Percentiles rank a stretch among this genome's conserved stretches.
phyloP scores from a whole-genome alignment of 2,329 filamentous ascomycete genomes.

The Fusarium sororula region DNA sequence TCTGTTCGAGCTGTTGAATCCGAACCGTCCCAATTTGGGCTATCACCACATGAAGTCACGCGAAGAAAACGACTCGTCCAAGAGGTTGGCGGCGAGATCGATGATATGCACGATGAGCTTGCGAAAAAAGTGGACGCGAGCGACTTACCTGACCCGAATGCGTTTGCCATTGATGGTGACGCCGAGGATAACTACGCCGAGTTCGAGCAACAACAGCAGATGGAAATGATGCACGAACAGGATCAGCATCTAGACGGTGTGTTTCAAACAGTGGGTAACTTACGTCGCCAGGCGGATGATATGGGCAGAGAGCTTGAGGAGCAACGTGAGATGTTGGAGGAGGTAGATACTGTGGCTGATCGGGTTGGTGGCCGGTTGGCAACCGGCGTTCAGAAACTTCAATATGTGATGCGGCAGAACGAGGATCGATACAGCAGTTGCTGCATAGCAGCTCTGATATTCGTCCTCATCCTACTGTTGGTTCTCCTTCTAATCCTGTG shows the following conservation, averaged over 20 bases:
- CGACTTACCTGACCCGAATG: conserved; percentile 63
- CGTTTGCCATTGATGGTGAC: conserved; percentile 63
- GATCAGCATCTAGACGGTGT: conserved; percentile 93
- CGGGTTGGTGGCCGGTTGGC: conserved; percentile 86
- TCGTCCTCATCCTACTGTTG: conserved; percentile 86
- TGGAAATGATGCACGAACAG: conserved; percentile 93
- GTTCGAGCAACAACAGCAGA: conserved; percentile 91
- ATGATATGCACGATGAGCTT: conserved; percentile 88
- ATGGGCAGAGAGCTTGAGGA: conserved; percentile 98
- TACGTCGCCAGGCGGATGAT: conserved; percentile 88
- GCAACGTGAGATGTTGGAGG: conserved; percentile 87
- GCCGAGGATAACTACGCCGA: conserved; percentile 71
- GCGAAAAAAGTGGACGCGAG: conserved; percentile 62
- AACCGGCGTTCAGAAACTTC: conserved; percentile 86
- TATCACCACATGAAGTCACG: conserved; percentile 83
- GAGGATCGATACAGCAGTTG: conserved; percentile 90
- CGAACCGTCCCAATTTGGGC: conserved; percentile 86
- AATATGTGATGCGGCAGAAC: conserved; percentile 85
- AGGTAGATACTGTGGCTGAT: conserved; percentile 85
- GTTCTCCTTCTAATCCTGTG: conserved; percentile 76
- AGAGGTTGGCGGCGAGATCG: conserved; percentile 88
- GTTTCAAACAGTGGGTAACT: conserved; percentile 89
- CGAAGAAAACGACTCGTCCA: conserved; percentile 84
- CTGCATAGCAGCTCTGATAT: conserved; percentile 88
- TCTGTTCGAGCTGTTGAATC: conserved; percentile 88